Base-by-base conservation (phyloP, 164 flowering plant species). In the Aristolochia fimbriata region DNA sequence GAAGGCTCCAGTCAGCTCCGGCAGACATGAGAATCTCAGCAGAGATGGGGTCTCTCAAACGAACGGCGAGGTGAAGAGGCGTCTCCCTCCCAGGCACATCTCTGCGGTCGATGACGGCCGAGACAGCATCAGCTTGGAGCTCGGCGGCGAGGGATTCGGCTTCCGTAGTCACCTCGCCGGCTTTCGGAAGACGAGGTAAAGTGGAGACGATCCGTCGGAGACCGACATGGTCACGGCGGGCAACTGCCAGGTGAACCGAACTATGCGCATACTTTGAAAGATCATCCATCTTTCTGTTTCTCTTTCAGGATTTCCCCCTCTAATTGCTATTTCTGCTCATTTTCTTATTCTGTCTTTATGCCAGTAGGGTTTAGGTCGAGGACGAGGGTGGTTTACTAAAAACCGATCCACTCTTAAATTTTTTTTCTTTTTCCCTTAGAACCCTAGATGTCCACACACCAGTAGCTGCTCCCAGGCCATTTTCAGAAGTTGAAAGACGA, bases 41-140 rank as follows among this genome's bases (percentile, higher is more conserved):
- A 21, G 96, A 82, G 16, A 67, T 60, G 3, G 94, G 74, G 68
- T 93, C 99, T 51, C 84, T 69, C 5, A 93, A 73, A 19, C 90
- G 80, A 14, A 93, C 99, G 0, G 97, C 90, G 43, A 93, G 89
- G 68, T 93, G 97, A 33, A 93, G 77, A 16, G 99, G 99, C 20
- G 99, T 93, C 74, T 90, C 97, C n/a, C 99, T 79, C 17, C 92
- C 92, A 17, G 99, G 99, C 47, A 93, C 94, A 74, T 90, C 99
- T 46, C 99, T 87, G 37, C 87, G 77, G 68, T 93, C 99, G 57
- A 93, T 81, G 24, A 79, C 81, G 24, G 83, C 82, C 1, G 97
- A 79, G 22, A 94, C 84, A 10, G 73, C 75, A 66, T 94, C 99
- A 24, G 99, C 95, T 30, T 66, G 71, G 37, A 62, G 64, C 74